A percentile compares a stretch with the other conserved stretches of the same genome.
Evolutionary conservation across 2,329 filamentous ascomycete species (phyloP).

Genomic region (Chrysoporthe austroafricana): DNA sequence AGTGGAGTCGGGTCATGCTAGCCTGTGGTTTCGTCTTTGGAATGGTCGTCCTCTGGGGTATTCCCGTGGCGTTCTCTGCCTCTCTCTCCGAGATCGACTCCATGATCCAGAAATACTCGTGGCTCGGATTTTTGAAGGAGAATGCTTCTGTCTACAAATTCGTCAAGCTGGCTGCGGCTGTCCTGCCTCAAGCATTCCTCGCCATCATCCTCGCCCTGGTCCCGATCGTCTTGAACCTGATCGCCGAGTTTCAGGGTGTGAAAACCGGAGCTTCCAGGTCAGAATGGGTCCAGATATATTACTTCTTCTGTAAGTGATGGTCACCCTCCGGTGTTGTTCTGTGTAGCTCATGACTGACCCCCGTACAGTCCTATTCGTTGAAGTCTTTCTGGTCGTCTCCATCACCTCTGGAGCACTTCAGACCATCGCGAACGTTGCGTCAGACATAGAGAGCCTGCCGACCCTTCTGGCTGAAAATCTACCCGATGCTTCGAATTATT

Average conservation of each 20-base stretch:
- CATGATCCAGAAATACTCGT: constrained; percentile 67
- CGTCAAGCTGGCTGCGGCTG: constrained; percentile 73
- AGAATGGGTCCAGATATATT: constrained; percentile 87
- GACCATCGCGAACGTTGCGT: constrained; percentile 59
- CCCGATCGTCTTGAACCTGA: constrained; percentile 75
- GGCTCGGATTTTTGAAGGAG: constrained; percentile 70
- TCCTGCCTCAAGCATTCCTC: constrained; percentile 78
- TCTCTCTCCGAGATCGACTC: constrained; percentile 76
- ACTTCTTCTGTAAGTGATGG: constrained; percentile 68
- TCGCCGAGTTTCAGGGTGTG: constrained; percentile 75
- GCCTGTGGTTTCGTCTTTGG: constrained; percentile 68
- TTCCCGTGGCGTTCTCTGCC: constrained; percentile 88
- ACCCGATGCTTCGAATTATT: constrained; percentile 90
- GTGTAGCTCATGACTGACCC: not conserved
- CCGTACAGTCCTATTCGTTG: constrained; percentile 75
- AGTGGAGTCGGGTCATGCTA: constrained; percentile 72
- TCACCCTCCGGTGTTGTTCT: not conserved
- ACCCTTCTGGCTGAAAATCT: constrained; percentile 75
- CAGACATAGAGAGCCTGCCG: constrained; percentile 69
- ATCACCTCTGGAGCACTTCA: constrained; percentile 73
- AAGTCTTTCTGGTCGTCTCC: constrained; percentile 91
- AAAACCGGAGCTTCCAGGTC: constrained; percentile 81
- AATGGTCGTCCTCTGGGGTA: constrained; percentile 87
- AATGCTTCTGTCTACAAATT: constrained; percentile 65
- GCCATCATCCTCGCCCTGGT: constrained; percentile 79